Percentiles rank a stretch among this genome's conserved stretches.
Evolutionary conservation across 2,329 filamentous ascomycete species (phyloP).

Genomic region (Acrocalymma vagum): DNA sequence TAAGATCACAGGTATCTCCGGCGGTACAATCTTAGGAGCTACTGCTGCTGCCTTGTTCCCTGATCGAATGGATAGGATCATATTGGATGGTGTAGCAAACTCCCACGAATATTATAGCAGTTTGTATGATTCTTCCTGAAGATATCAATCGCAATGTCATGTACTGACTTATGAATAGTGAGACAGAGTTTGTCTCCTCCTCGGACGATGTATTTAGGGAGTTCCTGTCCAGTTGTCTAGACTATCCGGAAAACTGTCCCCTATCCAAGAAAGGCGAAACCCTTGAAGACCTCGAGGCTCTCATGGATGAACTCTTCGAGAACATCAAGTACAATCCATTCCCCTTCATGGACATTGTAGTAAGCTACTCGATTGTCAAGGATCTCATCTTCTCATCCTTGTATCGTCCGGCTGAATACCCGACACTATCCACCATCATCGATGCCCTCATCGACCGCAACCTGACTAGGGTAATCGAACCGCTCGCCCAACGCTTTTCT

Average conservation of each 20-base stretch:
- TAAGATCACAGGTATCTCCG: slow-evolving; percentile 50
- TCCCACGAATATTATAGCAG: slow-evolving; percentile 14
- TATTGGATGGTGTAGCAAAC: slow-evolving; percentile 54
- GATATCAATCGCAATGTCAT: slow-evolving; percentile 1
- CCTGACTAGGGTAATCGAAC: background rate
- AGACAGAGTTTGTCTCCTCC: background rate
- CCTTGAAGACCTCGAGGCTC: background rate
- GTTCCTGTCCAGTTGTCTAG: background rate
- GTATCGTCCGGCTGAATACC: background rate
- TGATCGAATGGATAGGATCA: slow-evolving; percentile 21
- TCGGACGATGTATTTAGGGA: background rate
- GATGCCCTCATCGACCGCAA: slow-evolving; percentile 4
- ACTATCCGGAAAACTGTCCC: background rate
- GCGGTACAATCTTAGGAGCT: slow-evolving; percentile 50
- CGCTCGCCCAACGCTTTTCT: background rate
- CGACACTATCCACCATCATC: background rate
- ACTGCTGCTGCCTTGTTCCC: slow-evolving; percentile 37
- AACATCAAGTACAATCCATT: slow-evolving; percentile 5
- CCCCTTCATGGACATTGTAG: slow-evolving; percentile 4
- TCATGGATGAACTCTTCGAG: slow-evolving; percentile 4
- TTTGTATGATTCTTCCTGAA: slow-evolving; percentile 6
- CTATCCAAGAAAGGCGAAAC: background rate
- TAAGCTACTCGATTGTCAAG: background rate
- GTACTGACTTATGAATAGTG: background rate
- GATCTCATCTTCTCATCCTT: no score